Percentiles rank a stretch among this genome's conserved stretches.
phyloP scores from a whole-genome alignment of 768 basidiomycete genomes.

The Rhodotorula paludigena region DNA sequence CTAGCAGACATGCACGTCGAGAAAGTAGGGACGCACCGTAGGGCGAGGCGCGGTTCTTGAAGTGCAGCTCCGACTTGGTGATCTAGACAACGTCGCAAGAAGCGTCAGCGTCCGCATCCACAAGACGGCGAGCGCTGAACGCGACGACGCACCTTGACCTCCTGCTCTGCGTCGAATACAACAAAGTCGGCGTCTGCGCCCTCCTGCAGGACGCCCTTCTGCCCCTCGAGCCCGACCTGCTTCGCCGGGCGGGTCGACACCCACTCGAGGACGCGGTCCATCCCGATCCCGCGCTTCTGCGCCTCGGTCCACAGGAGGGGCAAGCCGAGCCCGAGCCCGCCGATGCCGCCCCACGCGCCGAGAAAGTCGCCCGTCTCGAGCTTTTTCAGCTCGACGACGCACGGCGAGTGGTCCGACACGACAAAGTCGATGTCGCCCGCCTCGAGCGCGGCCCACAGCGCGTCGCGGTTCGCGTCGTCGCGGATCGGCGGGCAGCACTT shows the following conservation, averaged over 20 bases:
- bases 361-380: constrained; percentile 70
- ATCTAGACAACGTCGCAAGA: constrained; percentile 53
- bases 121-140: too few species aligned
- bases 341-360: constrained; percentile 91
- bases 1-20: background rate
- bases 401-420: constrained; percentile 82
- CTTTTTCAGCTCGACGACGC: constrained; percentile 66
- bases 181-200: constrained; percentile 84
- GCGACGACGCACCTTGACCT: constrained; percentile 42
- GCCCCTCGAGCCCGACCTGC: constrained; percentile 65
- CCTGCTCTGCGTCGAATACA: constrained; percentile 64
- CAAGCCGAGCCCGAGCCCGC: constrained; percentile 80
- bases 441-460: constrained; percentile 72
- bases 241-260: constrained; percentile 65
- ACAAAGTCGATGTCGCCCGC: constrained; percentile 84
- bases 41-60: constrained; percentile 91
- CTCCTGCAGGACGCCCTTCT: constrained; percentile 66
- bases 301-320: constrained; percentile 86
- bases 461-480: constrained; percentile 62
- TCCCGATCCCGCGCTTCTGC: constrained; percentile 55
- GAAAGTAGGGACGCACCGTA: constrained; percentile 51
- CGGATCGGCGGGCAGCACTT: constrained; percentile 95
- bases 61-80: constrained; percentile 64
- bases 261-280: constrained; percentile 70
- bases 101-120: constrained; percentile 14